Evolutionary conservation across 148 eudicot species (phyloP), one percentile per base, ranked within the genome.

Genomic region (Limonium bicolor): DNA sequence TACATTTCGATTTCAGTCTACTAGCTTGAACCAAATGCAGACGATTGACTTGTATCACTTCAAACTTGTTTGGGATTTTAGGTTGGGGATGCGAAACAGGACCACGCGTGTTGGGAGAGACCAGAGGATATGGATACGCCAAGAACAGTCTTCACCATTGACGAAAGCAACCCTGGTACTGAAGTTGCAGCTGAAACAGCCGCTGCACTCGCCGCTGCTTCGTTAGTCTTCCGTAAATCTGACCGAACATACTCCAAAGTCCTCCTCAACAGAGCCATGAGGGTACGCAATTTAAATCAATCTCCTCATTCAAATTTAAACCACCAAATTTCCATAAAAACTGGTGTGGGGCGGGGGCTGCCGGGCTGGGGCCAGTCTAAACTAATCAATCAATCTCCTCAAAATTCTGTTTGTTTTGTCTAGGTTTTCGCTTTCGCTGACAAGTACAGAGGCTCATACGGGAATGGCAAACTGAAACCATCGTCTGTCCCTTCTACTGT

Each of bases 61-160:
- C n/a, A 20, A 41, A 41, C 24, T 17, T 41, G 18, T 0, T 1
- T 11, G 42, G 22, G 42, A 17, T 0, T 18, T 38, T 18, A 7
- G 41, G 99, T 92, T 2, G 99, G 95, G 16, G 93, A 92, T 57
- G 95, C 99, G 2, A 49, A 20, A 6, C 62, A 49, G 44, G 99
- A 92, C 39, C 99, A 92, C 41, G 69, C 95, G 16, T 92, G 99
- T 23, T 92, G 99, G 99, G 99, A 92, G 67, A 85, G 99, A 37
- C 99, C 99, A n/a, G 99, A 92, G 42, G 99, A 92, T 50, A 92
- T 92, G 99, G 99, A 92, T 67, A 92, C 95, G 12, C 90, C 95
- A 7, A 78, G 99, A 54, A 85, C 36, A 47, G 99, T 85, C 10
- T 50, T 50, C 24, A 92, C 81, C 60, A 59, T 92, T 3, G 94